These are phyloP conservation scores for Aspergillus panamensis DNA, from an alignment of 495 filamentous ascomycete genomes.

Conservation along the genomic window DNA sequence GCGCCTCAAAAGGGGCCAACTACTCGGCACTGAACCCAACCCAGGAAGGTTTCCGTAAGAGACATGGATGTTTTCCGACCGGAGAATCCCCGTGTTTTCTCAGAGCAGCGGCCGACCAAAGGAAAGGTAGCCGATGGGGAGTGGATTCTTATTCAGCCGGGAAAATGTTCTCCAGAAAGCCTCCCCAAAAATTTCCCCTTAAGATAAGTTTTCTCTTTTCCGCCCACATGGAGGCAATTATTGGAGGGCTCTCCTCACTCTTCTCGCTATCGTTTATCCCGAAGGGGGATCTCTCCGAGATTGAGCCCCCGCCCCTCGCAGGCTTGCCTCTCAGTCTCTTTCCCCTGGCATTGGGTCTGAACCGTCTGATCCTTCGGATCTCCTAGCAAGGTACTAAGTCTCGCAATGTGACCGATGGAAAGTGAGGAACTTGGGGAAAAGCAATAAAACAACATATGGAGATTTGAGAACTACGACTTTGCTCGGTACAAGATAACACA, in stretches of 20 bases:
- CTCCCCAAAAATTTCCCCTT: background rate
- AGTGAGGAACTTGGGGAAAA: background rate
- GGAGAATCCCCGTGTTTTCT: constrained; percentile 5
- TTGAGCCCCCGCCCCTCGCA: too few relatives aligned
- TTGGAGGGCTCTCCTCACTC: background rate
- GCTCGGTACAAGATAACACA: background rate
- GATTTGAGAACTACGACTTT: background rate
- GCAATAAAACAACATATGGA: background rate
- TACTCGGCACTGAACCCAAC: background rate
- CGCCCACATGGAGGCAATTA: background rate
- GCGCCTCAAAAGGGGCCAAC: background rate
- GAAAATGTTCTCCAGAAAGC: constrained; percentile 10
- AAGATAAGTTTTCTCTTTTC: constrained; percentile 1
- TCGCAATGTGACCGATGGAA: background rate
- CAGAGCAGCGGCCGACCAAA: background rate
- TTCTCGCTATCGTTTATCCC: background rate
- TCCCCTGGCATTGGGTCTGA: background rate
- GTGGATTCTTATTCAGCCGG: background rate
- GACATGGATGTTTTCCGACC: constrained; percentile 6
- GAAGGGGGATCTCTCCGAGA: background rate
- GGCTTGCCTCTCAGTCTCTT: background rate
- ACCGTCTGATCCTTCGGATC: background rate
- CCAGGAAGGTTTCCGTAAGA: background rate
- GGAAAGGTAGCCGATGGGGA: background rate
- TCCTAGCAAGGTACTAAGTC: background rate